A percentile compares a stretch with the other conserved stretches of the same genome.
phyloP scores from a whole-genome alignment of 805 yeast genomes.

The Ogataea thermomethanolica region DNA sequence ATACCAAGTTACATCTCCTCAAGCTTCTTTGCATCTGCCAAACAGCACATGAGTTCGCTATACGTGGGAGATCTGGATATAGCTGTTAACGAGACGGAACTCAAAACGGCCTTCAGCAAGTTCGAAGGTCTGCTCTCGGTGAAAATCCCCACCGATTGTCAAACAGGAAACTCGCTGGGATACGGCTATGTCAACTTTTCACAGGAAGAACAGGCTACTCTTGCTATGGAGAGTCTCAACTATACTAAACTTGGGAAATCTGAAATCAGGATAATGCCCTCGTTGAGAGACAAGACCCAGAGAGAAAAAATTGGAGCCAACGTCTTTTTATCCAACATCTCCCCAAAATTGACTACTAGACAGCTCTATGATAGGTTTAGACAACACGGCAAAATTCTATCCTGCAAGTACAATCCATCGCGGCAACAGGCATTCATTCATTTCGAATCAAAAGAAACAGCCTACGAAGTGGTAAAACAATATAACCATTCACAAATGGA shows the following conservation, averaged over 20 bases:
- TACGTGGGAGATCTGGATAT: conserved; percentile 63
- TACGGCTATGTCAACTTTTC: conserved; percentile 71
- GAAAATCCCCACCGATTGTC: conserved; percentile 56
- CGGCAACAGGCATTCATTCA: conserved; percentile 38
- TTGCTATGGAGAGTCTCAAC: conserved; percentile 57
- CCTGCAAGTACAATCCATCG: conserved; percentile 29
- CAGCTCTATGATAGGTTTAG: conserved; percentile 29
- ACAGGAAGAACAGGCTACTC: conserved; percentile 46
- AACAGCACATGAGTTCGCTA: conserved; percentile 32
- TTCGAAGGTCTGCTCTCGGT: conserved; percentile 50
- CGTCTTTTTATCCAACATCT: conserved; percentile 46
- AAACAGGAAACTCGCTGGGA: conserved; percentile 56
- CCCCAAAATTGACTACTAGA: conserved; percentile 33
- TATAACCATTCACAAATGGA: conserved; percentile 24
- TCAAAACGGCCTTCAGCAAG: conserved; percentile 42
- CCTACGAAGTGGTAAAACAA: conserved; percentile 34
- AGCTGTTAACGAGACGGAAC: conserved; percentile 45
- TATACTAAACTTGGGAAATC: conserved; percentile 38
- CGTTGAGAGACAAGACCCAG: conserved; percentile 40
- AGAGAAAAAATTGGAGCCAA: conserved; percentile 47
- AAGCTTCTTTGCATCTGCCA: conserved; percentile 1
- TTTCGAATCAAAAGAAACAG: conserved; percentile 36
- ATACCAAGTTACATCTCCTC: not conserved
- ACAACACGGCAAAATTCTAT: conserved; percentile 27
- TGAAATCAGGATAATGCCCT: conserved; percentile 56